Base-by-base conservation (phyloP, 371 early-diverging fungal genomes). In the Mucor piriformis region DNA sequence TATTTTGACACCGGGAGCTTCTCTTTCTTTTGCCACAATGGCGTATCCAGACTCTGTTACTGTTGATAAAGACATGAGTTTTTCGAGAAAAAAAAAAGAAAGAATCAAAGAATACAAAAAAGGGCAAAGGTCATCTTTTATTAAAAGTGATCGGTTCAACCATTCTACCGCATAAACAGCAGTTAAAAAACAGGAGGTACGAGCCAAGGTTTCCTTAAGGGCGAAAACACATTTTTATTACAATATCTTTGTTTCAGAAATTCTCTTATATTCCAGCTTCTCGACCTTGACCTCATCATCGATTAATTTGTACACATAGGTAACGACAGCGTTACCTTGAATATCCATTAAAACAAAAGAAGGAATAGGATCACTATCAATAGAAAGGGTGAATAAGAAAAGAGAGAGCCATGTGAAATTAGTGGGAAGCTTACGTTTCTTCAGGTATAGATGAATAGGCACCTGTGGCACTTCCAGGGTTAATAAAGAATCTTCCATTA, bases 331-430 rank as follows among this genome's bases (percentile, higher is more conserved):
- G 13, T 77, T 70, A 8, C 86, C 90, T 68, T 94, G 92, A 54
- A 97, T 72, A 76, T 97, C 97, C 93, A 97, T 91, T 61, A 97
- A 74, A 37, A 95, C 94, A 81, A 97, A 97, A 20, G 92, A 92
- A 47, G 98, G 96, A 18, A 86, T 82, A 44, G 84, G 77, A 0
- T 86, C 85, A 44, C 81, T 84, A 61, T 35, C 50, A n/a, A 18
- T 24, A 24, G 8, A 49, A 16, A 12, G 16, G 5, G 20, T 29
- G 6, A 29, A 29, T 29, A 18, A 42, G 18, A 6, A 42, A 42
- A 18, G 18, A 40, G 13, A 46, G 35, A 11, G 18, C 35, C 24
- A 47, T 25, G 51, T 42, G 18, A 18, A 38, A 3, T n/a, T 38
- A 38, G 5, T 7, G 18, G 20, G 18, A 18, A 42, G 23, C 83